phyloP scores from a whole-genome alignment of 2,329 filamentous ascomycete species.

The Penicillium sp. region DNA sequence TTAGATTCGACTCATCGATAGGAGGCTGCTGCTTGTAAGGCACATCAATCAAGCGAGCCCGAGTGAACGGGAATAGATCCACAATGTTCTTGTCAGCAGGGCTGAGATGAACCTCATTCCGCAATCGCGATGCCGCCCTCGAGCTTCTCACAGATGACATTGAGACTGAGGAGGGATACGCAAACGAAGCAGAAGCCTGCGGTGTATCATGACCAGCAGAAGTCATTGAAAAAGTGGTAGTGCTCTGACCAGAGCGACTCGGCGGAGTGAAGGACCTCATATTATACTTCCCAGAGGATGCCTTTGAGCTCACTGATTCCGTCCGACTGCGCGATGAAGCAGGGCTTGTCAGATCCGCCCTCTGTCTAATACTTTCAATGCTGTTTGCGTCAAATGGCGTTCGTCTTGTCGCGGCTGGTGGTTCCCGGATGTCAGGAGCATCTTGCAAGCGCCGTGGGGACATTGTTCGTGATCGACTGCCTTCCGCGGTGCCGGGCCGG shows the following conservation, averaged over 20 bases:
- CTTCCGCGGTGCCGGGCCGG: constrained; percentile 73
- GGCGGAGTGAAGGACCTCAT: constrained; percentile 36
- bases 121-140: constrained; percentile 56
- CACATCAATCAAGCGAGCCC: constrained; percentile 70
- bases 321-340: constrained; percentile 54
- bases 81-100: constrained; percentile 63
- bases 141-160: constrained; percentile 39
- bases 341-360: constrained; percentile 59
- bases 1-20: constrained; percentile 52
- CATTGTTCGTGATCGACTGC: constrained; percentile 30
- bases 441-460: constrained; percentile 29
- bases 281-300: constrained; percentile 42
- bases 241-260: constrained; percentile 36
- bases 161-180: constrained; percentile 40
- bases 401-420: constrained; percentile 57
- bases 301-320: constrained; percentile 53
- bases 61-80: constrained; percentile 80
- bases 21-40: constrained; percentile 64
- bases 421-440: constrained; percentile 58
- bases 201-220: constrained; percentile 31
- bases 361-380: constrained; percentile 52
- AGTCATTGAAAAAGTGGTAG: constrained; percentile 40
- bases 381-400: constrained; percentile 64
- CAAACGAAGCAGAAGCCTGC: constrained; percentile 37
- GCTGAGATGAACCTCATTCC: constrained; percentile 70